phyloP scores from a whole-genome alignment of 176 grass and related monocot species.

The Cenchrus fungigraminus region DNA sequence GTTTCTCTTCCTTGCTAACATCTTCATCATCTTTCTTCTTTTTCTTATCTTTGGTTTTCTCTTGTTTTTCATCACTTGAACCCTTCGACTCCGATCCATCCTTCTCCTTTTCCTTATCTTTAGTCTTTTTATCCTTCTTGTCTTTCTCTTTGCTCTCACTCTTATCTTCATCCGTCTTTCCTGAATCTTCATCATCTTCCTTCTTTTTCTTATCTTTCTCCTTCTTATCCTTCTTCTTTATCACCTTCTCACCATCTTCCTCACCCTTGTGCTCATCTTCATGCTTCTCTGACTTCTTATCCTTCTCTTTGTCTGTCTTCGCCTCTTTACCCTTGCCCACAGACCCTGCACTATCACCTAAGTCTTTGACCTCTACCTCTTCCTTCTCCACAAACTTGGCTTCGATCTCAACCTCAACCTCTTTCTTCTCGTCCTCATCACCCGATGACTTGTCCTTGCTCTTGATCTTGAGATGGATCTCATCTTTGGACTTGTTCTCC shows the following conservation, averaged over 20 bases:
- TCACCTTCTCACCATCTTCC: neutral
- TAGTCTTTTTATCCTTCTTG: constrained; percentile 34
- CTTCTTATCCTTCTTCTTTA: constrained; percentile 35
- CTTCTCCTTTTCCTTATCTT: constrained; percentile 40
- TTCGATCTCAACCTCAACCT: constrained; percentile 55
- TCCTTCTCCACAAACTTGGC: constrained; percentile 60
- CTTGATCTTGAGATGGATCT: constrained; percentile 76
- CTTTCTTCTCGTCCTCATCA: constrained; percentile 51
- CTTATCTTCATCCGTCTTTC: constrained; percentile 24
- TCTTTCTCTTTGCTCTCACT: neutral
- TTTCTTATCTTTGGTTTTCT: constrained; percentile 32
- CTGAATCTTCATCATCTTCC: neutral
- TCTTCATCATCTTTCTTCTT: neutral
- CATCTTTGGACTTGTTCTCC: constrained; percentile 51
- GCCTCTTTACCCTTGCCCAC: constrained; percentile 16
- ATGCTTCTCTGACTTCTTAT: constrained; percentile 29
- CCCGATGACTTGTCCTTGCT: constrained; percentile 49
- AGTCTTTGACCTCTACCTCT: constrained; percentile 50
- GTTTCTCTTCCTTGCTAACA: constrained; percentile 20
- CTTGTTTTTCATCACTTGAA: constrained; percentile 6
- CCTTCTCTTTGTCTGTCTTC: constrained; percentile 38
- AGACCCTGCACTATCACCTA: constrained; percentile 5
- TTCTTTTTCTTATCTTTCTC: constrained; percentile 22
- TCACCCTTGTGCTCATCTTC: constrained; percentile 4
- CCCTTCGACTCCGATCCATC: constrained; percentile 16